phyloP scores from a whole-genome alignment of 1,139 yeast genomes.

The Spathaspora sp. region DNA sequence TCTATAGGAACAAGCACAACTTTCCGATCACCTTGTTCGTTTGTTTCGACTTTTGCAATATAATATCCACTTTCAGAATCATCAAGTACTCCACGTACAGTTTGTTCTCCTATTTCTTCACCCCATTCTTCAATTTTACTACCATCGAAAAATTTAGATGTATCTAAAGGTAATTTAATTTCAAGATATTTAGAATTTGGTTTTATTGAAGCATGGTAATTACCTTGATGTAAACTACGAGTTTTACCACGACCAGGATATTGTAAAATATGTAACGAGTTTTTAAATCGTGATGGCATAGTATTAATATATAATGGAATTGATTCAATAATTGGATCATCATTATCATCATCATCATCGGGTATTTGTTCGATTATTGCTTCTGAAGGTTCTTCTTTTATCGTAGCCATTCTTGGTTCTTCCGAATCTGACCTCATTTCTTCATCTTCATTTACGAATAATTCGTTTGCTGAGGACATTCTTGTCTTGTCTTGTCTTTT shows the following conservation, averaged over 20 bases:
- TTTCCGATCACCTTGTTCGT: conserved; percentile 27
- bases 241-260: conserved; percentile 68
- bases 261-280: conserved; percentile 50
- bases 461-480: conserved; percentile 4
- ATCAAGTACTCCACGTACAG: conserved; percentile 67
- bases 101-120: conserved; percentile 55
- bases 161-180: conserved; percentile 69
- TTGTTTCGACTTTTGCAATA: conserved; percentile 29
- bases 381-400: conserved; percentile 4
- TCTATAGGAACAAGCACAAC: conserved; percentile 67
- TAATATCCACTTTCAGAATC: conserved; percentile 52
- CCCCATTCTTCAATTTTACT: conserved; percentile 65
- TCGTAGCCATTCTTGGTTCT: conserved; percentile 3
- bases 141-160: conserved; percentile 62
- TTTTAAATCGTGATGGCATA: conserved; percentile 18
- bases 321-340: conserved; percentile 77
- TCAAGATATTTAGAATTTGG: conserved; percentile 58
- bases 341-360: conserved; percentile 30
- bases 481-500: too few relatives aligned
- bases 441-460: conserved; percentile 15
- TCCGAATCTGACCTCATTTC: conserved; percentile 5
- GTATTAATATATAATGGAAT: conserved; percentile 57
- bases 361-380: not conserved
- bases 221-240: conserved; percentile 44
- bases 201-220: conserved; percentile 58